These are phyloP conservation scores for Diutina catenulata DNA, from an alignment of 1,139 yeast species.

Conservation along the genomic window DNA sequence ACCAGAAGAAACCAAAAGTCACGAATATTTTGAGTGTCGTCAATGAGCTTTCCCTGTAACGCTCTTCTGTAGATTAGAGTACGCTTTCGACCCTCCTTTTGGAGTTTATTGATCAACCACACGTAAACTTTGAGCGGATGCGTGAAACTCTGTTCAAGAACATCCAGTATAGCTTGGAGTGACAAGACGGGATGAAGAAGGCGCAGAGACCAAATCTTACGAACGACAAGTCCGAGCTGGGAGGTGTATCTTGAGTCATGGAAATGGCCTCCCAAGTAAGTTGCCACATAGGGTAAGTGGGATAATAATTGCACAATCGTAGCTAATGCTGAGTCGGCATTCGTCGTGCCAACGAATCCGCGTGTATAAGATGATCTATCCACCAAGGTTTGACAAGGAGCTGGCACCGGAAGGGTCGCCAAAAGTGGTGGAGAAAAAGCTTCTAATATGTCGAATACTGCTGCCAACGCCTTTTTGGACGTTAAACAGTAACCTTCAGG, in stretches of 20 bases:
- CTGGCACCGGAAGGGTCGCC: constrained; percentile 18
- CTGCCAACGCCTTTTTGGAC: constrained; percentile 14
- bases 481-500: constrained; percentile 47
- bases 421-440: constrained; percentile 42
- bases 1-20: constrained; percentile 54
- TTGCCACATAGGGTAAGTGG: constrained; percentile 42
- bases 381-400: constrained; percentile 23
- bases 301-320: constrained; percentile 44
- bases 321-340: constrained; percentile 35
- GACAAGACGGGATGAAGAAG: constrained; percentile 53
- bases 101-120: constrained; percentile 47
- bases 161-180: constrained; percentile 52
- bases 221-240: constrained; percentile 31
- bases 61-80: constrained; percentile 12
- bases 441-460: constrained; percentile 41
- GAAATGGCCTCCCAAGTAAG: constrained; percentile 30
- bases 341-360: constrained; percentile 55
- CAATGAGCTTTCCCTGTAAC: constrained; percentile 43
- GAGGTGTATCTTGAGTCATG: constrained; percentile 11
- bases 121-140: constrained; percentile 36
- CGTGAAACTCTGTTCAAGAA: constrained; percentile 28
- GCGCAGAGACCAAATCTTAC: constrained; percentile 54
- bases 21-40: constrained; percentile 10
- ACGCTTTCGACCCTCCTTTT: constrained; percentile 13
- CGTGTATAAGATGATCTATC: constrained; percentile 35